Conservation (phyloP, 2,329 filamentous ascomycete genomes). For the Diaporthe longicolla region DNA sequence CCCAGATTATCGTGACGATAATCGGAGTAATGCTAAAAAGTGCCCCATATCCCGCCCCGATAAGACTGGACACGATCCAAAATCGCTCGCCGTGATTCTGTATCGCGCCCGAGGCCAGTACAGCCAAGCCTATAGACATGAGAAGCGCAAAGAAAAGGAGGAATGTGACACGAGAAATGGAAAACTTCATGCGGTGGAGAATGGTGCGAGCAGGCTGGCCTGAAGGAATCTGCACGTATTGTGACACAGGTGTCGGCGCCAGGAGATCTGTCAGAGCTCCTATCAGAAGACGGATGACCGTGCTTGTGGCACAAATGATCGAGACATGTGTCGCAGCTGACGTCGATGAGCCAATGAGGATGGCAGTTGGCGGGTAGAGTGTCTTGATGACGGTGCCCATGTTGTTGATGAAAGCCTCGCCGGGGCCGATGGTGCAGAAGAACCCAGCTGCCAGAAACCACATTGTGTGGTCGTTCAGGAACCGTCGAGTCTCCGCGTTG, state of each 20-base stretch:
- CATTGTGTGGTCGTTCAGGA: slow-evolving; percentile 92
- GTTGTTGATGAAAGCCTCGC: slow-evolving; percentile 99
- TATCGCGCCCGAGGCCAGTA: slow-evolving; percentile 81
- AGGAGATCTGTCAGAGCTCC: slow-evolving; percentile 91
- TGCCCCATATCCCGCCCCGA: slow-evolving; percentile 94
- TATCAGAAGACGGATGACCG: slow-evolving; percentile 88
- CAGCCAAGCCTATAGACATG: slow-evolving; percentile 81
- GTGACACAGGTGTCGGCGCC: slow-evolving; percentile 76
- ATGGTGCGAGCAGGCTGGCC: slow-evolving; percentile 50
- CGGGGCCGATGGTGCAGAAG: slow-evolving; percentile 92
- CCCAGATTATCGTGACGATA: slow-evolving; percentile 97
- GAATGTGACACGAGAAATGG: slow-evolving; percentile 84
- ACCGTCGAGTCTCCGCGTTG: slow-evolving; percentile 89
- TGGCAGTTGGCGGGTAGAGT: slow-evolving; percentile 73
- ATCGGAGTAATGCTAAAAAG: slow-evolving; percentile 92
- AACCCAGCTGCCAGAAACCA: slow-evolving; percentile 94
- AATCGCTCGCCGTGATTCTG: slow-evolving; percentile 85
- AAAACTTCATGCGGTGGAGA: slow-evolving; percentile 56
- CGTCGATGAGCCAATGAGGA: slow-evolving; percentile 60
- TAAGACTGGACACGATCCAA: slow-evolving; percentile 85
- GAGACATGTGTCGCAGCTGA: slow-evolving; percentile 90
- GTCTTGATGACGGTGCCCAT: slow-evolving; percentile 94
- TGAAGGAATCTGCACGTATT: slow-evolving; percentile 64
- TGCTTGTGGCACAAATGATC: slow-evolving; percentile 91
- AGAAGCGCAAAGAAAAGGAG: slow-evolving; percentile 81